These are phyloP conservation scores for Mrakiaceae sp. DNA, from an alignment of 1,284 basidiomycete genomes.

Conservation along the genomic window DNA sequence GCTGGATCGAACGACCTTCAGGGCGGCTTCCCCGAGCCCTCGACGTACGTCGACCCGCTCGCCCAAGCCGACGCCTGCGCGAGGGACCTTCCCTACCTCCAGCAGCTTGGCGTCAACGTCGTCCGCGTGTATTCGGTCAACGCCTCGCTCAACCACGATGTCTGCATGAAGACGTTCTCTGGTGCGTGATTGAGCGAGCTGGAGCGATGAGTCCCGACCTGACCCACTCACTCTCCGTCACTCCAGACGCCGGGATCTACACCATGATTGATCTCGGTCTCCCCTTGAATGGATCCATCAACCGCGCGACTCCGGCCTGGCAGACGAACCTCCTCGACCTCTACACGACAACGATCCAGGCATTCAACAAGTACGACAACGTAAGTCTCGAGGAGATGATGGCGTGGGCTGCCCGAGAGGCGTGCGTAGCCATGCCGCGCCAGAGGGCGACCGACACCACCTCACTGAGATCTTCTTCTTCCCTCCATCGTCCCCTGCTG, in stretches of 20 bases:
- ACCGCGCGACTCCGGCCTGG: constrained; percentile 66
- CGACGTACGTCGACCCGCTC: constrained; percentile 52
- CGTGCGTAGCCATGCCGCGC: too few relatives aligned
- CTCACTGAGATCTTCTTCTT: too few relatives aligned
- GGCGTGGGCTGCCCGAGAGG: too few relatives aligned
- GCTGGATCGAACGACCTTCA: background rate
- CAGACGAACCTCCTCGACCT: constrained; percentile 67
- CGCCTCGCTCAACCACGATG: constrained; percentile 66
- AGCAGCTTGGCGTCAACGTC: constrained; percentile 43
- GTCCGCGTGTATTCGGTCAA: constrained; percentile 79
- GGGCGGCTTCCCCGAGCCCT: constrained; percentile 57
- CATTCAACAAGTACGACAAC: constrained; percentile 13
- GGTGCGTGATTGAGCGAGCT: constrained; percentile 39
- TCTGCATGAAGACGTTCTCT: constrained; percentile 68
- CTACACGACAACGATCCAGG: constrained; percentile 65
- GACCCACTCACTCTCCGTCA: background rate
- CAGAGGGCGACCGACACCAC: too few relatives aligned
- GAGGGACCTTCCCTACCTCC: constrained; percentile 66
- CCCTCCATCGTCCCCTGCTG: background rate
- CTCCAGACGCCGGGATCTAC: constrained; percentile 11
- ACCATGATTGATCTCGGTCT: constrained; percentile 10
- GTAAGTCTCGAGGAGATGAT: background rate
- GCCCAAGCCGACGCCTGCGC: constrained; percentile 55
- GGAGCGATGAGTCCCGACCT: background rate
- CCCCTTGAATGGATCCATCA: constrained; percentile 64